These are phyloP conservation scores for Chalciporus piperatus DNA, from an alignment of 768 basidiomycete species.

Conservation along the genomic window DNA sequence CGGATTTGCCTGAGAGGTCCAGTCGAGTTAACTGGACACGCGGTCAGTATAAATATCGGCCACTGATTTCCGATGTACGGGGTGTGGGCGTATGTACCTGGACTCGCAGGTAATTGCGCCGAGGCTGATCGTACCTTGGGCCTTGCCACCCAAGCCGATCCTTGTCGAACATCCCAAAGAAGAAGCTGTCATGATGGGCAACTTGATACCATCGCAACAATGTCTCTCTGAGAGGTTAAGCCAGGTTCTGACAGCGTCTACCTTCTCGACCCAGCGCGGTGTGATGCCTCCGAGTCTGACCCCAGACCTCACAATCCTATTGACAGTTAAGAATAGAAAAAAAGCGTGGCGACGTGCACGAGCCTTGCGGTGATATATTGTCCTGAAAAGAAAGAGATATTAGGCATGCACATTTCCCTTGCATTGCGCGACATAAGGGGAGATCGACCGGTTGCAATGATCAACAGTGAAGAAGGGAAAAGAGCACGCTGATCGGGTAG, in stretches of 20 bases:
- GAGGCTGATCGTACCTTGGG: slow-evolving; percentile 15
- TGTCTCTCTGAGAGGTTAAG: no score
- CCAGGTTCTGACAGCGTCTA: no score
- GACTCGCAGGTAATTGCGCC: neutral
- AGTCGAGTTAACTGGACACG: neutral
- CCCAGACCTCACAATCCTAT: neutral
- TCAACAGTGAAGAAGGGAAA: neutral
- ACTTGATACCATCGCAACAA: neutral
- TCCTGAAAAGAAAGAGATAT: neutral
- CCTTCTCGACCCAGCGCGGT: no score
- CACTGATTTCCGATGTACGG: neutral
- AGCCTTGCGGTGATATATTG: neutral
- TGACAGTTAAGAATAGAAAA: neutral
- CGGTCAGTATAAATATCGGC: neutral
- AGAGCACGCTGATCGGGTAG: slow-evolving; percentile 4
- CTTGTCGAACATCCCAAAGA: slow-evolving; percentile 2
- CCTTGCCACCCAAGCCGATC: slow-evolving; percentile 2
- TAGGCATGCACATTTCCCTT: neutral
- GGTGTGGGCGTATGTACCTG: slow-evolving; percentile 6
- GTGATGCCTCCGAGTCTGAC: no score
- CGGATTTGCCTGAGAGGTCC: no score
- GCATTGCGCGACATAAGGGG: slow-evolving; percentile 1
- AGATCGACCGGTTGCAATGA: slow-evolving; percentile 5
- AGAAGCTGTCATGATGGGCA: neutral
- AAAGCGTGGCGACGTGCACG: neutral